Evolutionary conservation across 768 basidiomycete species (phyloP).

Genomic region (Suillus luteus): DNA sequence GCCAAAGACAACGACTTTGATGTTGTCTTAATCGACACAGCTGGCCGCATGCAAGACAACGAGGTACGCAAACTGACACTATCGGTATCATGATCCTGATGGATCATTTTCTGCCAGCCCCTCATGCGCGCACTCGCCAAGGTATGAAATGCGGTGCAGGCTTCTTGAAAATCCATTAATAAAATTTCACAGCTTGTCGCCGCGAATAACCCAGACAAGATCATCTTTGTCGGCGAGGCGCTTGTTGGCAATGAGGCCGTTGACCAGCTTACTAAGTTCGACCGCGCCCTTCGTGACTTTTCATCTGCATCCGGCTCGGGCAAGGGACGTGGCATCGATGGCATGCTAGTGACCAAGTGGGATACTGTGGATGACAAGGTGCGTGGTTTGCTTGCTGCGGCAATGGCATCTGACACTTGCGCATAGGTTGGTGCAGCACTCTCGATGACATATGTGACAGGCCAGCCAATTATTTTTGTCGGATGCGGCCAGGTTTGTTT

Average conservation of each 20-base stretch:
- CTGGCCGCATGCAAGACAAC: conserved; percentile 99
- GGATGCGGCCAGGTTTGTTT: conserved; percentile 89
- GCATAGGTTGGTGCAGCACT: conserved; percentile 92
- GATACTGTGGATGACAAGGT: conserved; percentile 98
- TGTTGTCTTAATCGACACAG: conserved; percentile 96
- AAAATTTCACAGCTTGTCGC: conserved; percentile 67
- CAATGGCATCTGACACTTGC: conserved; percentile 3
- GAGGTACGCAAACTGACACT: conserved; percentile 55
- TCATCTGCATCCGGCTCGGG: conserved; percentile 63
- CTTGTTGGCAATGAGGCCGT: conserved; percentile 98
- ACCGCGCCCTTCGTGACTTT: conserved; percentile 91
- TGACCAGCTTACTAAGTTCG: conserved; percentile 96
- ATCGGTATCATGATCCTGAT: conserved; percentile 8
- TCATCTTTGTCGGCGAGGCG: conserved; percentile 97
- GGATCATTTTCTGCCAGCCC: conserved; percentile 50
- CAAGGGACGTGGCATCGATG: conserved; percentile 91
- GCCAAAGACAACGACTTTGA: conserved; percentile 91
- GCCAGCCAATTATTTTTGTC: conserved; percentile 97
- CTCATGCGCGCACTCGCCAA: conserved; percentile 99
- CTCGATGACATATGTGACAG: conserved; percentile 99
- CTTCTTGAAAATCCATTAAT: not conserved
- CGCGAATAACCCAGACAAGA: conserved; percentile 94
- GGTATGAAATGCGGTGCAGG: conserved; percentile 36
- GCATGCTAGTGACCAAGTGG: conserved; percentile 98
- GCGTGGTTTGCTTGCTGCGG: conserved; percentile 21